phyloP scores from a whole-genome alignment of 1,284 basidiomycete genomes.

The Cryptococcus deneoformans region DNA sequence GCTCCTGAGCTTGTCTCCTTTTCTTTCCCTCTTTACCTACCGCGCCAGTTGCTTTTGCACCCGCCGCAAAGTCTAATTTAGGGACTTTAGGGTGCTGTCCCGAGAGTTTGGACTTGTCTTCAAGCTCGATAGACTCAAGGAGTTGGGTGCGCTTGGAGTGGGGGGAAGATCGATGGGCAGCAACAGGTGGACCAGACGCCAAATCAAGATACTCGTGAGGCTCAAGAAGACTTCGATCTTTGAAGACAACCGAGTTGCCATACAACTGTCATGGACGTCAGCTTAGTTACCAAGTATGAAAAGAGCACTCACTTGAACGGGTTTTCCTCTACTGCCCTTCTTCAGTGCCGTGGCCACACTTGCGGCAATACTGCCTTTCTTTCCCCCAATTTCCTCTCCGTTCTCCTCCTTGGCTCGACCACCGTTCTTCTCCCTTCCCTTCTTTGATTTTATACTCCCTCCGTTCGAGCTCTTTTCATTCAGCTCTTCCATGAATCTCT shows the following conservation, averaged over 20 bases:
- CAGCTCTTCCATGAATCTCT: slow-evolving; percentile 55
- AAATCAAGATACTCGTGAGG: slow-evolving; percentile 53
- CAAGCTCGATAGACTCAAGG: slow-evolving; percentile 49
- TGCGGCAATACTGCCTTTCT: slow-evolving; percentile 25
- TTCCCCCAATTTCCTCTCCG: slow-evolving; percentile 18
- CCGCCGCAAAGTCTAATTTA: slow-evolving; percentile 44
- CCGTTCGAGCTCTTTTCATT: slow-evolving; percentile 33
- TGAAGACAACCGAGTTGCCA: slow-evolving; percentile 52
- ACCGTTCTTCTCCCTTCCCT: slow-evolving; percentile 20
- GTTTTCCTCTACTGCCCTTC: slow-evolving; percentile 51
- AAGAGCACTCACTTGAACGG: slow-evolving; percentile 35
- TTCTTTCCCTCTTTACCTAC: slow-evolving; percentile 32
- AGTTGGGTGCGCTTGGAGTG: slow-evolving; percentile 46
- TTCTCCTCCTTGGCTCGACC: slow-evolving; percentile 14
- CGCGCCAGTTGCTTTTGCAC: slow-evolving; percentile 37
- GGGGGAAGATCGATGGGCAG: slow-evolving; percentile 42
- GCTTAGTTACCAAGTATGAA: neutral
- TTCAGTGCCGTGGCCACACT: slow-evolving; percentile 48
- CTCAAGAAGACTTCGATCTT: slow-evolving; percentile 50
- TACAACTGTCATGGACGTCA: slow-evolving; percentile 31
- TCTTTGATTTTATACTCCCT: slow-evolving; percentile 9
- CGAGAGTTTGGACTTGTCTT: slow-evolving; percentile 46
- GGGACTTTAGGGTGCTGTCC: slow-evolving; percentile 40
- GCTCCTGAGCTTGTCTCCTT: slow-evolving; percentile 15
- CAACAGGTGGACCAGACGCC: slow-evolving; percentile 50